phyloP scores from a whole-genome alignment of 176 grass and related monocot genomes.

The Oryza officinalis region DNA sequence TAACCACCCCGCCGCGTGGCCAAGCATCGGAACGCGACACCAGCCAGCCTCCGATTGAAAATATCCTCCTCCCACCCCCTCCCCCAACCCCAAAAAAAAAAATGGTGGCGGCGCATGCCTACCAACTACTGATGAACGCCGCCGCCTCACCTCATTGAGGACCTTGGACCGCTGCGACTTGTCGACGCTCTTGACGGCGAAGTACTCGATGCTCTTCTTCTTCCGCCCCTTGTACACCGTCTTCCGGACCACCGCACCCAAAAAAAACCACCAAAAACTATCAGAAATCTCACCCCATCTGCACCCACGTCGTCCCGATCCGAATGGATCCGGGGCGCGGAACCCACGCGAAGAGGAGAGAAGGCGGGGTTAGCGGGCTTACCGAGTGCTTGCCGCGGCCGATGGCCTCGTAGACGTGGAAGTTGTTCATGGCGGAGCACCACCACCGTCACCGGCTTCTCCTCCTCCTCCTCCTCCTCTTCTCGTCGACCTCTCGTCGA shows the following conservation, averaged over 20 bases:
- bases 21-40: neutral
- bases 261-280: slow-evolving; percentile 30
- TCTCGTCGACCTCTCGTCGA: neutral
- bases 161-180: slow-evolving; percentile 95
- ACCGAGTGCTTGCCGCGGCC: slow-evolving; percentile 97
- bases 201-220: slow-evolving; percentile 99
- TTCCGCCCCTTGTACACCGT: slow-evolving; percentile 95
- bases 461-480: slow-evolving; percentile 11
- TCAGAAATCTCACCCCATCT: slow-evolving; percentile 20
- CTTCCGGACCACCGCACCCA: slow-evolving; percentile 42
- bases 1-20: neutral
- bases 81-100: neutral
- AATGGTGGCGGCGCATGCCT: neutral
- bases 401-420: slow-evolving; percentile 97
- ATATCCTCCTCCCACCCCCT: neutral
- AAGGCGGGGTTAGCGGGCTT: neutral
- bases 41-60: neutral
- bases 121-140: neutral
- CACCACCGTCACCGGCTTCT: neutral
- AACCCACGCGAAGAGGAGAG: neutral
- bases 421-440: slow-evolving; percentile 81
- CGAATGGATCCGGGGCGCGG: slow-evolving; percentile 7
- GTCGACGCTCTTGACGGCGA: slow-evolving; percentile 97
- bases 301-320: neutral
- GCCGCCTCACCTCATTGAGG: slow-evolving; percentile 78